phyloP scores from a whole-genome alignment of 2,329 filamentous ascomycete species.

The Diplodia scrobiculata region DNA sequence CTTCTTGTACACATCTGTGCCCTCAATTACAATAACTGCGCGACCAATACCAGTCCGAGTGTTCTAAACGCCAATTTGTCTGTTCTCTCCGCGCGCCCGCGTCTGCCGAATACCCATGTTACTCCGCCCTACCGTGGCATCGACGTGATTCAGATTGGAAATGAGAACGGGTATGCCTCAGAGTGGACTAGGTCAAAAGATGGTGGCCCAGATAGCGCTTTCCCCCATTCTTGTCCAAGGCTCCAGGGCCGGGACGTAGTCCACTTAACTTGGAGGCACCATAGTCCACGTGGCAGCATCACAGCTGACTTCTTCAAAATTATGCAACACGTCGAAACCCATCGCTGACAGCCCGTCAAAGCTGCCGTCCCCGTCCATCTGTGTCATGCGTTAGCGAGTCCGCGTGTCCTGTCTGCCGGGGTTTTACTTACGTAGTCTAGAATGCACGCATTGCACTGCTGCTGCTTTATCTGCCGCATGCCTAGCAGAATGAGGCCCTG shows the following conservation, averaged over 20 bases:
- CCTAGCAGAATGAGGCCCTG: slow-evolving; percentile 81
- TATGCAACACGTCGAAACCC: slow-evolving; percentile 78
- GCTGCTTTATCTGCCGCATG: slow-evolving; percentile 77
- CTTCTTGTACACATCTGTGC: background rate
- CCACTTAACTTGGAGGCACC: slow-evolving; percentile 43
- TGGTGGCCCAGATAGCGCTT: too few species aligned
- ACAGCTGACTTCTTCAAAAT: slow-evolving; percentile 78
- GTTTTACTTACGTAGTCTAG: slow-evolving; percentile 72
- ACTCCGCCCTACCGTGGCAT: slow-evolving; percentile 38
- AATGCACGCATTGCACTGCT: slow-evolving; percentile 71
- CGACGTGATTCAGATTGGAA: too few species aligned
- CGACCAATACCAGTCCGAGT: slow-evolving; percentile 29
- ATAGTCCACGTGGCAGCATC: slow-evolving; percentile 65
- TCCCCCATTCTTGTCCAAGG: too few species aligned
- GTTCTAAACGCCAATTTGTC: slow-evolving; percentile 30
- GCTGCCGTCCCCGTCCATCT: slow-evolving; percentile 72
- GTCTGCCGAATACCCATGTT: background rate
- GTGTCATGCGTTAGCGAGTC: slow-evolving; percentile 26
- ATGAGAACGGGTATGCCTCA: too few species aligned
- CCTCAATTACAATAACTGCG: slow-evolving; percentile 10
- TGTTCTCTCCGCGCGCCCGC: background rate
- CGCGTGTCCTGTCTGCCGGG: slow-evolving; percentile 38
- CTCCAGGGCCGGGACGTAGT: too few species aligned
- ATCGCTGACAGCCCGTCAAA: slow-evolving; percentile 74
- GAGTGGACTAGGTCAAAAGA: too few species aligned